These are phyloP conservation scores for Pythium myriotylum DNA, from an alignment of 352 stramenopile genomes.

Conservation along the genomic window DNA sequence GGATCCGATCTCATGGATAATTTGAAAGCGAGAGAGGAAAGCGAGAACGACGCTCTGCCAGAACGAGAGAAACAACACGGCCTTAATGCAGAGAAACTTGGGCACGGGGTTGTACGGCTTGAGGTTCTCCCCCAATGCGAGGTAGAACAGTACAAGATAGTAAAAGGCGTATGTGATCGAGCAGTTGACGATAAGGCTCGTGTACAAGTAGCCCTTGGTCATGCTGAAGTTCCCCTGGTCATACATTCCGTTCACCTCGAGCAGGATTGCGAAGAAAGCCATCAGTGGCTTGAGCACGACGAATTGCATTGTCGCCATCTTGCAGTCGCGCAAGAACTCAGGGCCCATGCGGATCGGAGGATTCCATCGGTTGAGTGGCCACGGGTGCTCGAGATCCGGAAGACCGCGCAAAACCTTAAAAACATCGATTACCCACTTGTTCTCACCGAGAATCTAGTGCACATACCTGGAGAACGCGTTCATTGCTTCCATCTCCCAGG, in stretches of 20 bases:
- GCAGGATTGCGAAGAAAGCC: slow-evolving; percentile 85
- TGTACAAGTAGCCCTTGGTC: slow-evolving; percentile 89
- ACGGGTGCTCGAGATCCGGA: slow-evolving; percentile 73
- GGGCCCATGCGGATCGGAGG: slow-evolving; percentile 80
- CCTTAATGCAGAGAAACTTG: slow-evolving; percentile 99
- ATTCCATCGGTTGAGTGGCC: slow-evolving; percentile 68
- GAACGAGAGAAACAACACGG: slow-evolving; percentile 98
- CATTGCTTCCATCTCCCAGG: slow-evolving; percentile 90
- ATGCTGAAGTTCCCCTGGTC: slow-evolving; percentile 87
- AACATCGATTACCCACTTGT: slow-evolving; percentile 2
- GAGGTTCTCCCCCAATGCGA: slow-evolving; percentile 90
- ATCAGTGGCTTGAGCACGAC: slow-evolving; percentile 94
- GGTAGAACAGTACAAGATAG: slow-evolving; percentile 97
- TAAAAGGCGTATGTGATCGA: slow-evolving; percentile 98
- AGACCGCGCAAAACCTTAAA: slow-evolving; percentile 50
- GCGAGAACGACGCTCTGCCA: slow-evolving; percentile 96
- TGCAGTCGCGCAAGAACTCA: slow-evolving; percentile 92
- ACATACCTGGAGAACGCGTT: slow-evolving; percentile 63
- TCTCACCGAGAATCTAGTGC: background rate
- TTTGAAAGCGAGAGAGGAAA: slow-evolving; percentile 87
- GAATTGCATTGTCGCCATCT: slow-evolving; percentile 96
- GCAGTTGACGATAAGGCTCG: slow-evolving; percentile 94
- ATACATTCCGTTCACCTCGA: slow-evolving; percentile 81
- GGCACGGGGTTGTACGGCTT: slow-evolving; percentile 93
- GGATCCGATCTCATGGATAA: slow-evolving; percentile 90